Evolutionary conservation across 306 rosid species (phyloP), one percentile per base, ranked within the genome.

Genomic region (Trichosanthes truncata): DNA sequence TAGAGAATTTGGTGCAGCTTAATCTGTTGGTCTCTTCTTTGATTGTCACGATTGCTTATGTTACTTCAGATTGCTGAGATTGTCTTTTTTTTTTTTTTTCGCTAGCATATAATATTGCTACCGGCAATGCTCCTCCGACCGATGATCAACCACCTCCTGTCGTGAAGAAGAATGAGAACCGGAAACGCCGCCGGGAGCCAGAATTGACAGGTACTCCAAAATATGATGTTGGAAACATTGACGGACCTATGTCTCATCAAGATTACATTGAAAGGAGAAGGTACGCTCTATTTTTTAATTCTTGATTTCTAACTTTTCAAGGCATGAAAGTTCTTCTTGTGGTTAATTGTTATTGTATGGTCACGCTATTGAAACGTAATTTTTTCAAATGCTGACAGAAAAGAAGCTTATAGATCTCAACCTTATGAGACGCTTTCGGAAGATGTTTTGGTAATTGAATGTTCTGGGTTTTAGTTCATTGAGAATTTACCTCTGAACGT

Each of bases 51-150:
- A 10, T 2, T 76, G 15, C 10, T 53, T 26, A n/a, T 38, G 33
- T 25, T 57, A 23, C 75, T 57, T 61, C 52, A 12, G 14, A 23
- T 23, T 77, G 17, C 71, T 82, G 31, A 60, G 43, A 12, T 31
- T 45, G 2, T 46, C 61, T 41, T 25, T 2, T 48, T n/a, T 56
- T 62, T 20, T 18, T 45, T 6, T 43, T 49, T 41, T n/a, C 20
- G 75, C 11, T 85, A 93, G 97, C 96, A 75, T 91, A 93, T 84
- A 93, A 93, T 83, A 43, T 81, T 79, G 96, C 86, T 72, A 86
- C 93, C 56, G 97, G 93, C 3, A 85, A 86, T 65, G 88, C 80
- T 77, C 60, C 90, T 60, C 77, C 81, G n/a, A 72, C 33, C 26
- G 80, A 84, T 41, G 79, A 78, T 79, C 79, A 74, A 11, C 81